Base-by-base conservation (phyloP, 2,329 filamentous ascomycete genomes). In the Calonectria hongkongensis region DNA sequence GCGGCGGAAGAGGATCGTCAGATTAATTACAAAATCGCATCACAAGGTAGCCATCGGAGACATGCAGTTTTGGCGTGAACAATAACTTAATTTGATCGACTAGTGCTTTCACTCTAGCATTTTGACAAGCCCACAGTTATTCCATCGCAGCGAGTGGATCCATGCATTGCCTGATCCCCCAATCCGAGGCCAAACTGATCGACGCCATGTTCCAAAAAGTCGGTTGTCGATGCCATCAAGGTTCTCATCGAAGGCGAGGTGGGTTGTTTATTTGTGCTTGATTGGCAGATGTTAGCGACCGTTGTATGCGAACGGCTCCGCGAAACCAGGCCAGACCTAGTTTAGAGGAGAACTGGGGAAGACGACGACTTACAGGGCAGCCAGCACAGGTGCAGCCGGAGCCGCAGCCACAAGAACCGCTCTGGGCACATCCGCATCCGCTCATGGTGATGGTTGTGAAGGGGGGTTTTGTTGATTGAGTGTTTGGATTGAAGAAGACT, bases 331-430 rank as follows among this genome's bases (percentile, higher is more conserved):
- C 66, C 74, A 72, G n/a, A 68, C 56, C 70, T n/a, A 47, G 54
- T 45, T 36, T 41, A 66, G 66, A 50, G 13, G 36, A 50, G 18
- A 41, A 4, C 21, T 16, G 56, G 21, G 25, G 39, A 45, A 27
- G 50, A 18, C 25, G 10, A 62, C 47, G 30, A 82, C 85, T 79
- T 83, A 87, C 86, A 76, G 85, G 85, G 84, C 86, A 87, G 79
- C 81, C 81, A 58, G 80, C 75, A 76, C 86, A 87, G 75, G 84
- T 83, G 85, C 86, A 87, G 81, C 75, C 50, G 36, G 81, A 79
- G 78, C 85, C 85, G 80, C 86, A 87, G 79, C 80, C 78, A 80
- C 86, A 87, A 66, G 83, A 78, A 76, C 85, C 85, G 73, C 84
- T 83, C 65, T 82, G 77, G 76, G 84, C 77, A 75, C 85, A 87